Base-by-base conservation (phyloP, 2,329 filamentous ascomycete genomes). In the Xylaria sp. region DNA sequence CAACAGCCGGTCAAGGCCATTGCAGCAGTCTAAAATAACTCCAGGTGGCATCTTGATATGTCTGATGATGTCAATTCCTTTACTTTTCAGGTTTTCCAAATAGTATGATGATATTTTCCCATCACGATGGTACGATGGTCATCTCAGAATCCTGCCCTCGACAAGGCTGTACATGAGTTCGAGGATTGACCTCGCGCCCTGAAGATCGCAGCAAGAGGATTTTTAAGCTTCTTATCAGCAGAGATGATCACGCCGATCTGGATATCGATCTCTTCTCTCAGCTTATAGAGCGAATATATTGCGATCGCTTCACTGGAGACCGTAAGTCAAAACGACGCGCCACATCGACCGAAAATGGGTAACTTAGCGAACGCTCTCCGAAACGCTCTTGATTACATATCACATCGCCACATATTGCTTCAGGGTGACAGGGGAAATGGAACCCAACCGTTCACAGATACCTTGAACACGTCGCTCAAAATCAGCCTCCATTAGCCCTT, bases 151-250 rank as follows among this genome's bases (percentile, higher is more conserved):
- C n/a, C 12, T 56, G 20, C 41, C 28, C 15, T 55, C 23, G 15
- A 48, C n/a, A 60, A 7, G n/a, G 32, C 15, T 51, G 28, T 54
- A n/a, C 39, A 32, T 64, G 48, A 32, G 15, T 18, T 46, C 20
- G 25, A 52, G 37, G 15, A 18, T 48, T 37, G 46, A 34, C 34
- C 44, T 59, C 37, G 15, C 68, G 66, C 68, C 69, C 70, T 72
- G 72, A 70, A 68, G 74, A 75, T 76, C 74, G 64, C 54, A 46
- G 62, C 55, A 65, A 54, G 56, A 65, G 68, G 41, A 48, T 5
- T 23, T 69, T 70, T 74, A 70, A 73, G 70, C 63, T 71, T 74
- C 48, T 65, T 62, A 32, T 60, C 50, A 59, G 52, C 59, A 63
- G 39, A 63, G 65, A 68, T 59, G 68, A 70, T 70, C 70, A 34